These are phyloP conservation scores for Sisymbrium irio DNA, from an alignment of 345 rosid genomes.

Conservation along the genomic window DNA sequence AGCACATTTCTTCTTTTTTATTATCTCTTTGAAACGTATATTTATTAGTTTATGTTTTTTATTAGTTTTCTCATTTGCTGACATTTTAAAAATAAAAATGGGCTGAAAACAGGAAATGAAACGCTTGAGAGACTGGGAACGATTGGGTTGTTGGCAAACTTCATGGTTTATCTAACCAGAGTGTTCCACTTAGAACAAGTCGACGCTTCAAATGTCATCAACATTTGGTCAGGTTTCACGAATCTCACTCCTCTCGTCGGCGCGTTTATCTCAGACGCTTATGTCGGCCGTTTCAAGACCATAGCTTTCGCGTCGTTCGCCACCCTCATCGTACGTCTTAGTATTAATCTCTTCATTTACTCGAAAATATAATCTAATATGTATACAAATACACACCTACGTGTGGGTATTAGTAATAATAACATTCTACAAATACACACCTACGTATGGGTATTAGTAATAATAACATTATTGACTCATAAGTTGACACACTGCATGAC, in stretches of 20 bases:
- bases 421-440: no score
- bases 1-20: neutral
- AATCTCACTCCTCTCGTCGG: constrained; percentile 65
- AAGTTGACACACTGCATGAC: neutral
- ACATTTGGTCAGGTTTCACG: constrained; percentile 61
- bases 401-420: neutral
- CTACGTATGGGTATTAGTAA: no score
- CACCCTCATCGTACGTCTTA: constrained; percentile 50
- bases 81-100: neutral
- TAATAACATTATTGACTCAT: neutral
- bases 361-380: neutral
- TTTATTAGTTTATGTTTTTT: no score
- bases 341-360: neutral
- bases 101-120: constrained; percentile 52
- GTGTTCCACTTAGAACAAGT: constrained; percentile 60
- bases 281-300: constrained; percentile 54
- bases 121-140: constrained; percentile 77
- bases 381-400: neutral
- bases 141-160: constrained; percentile 52
- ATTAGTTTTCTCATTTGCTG: no score
- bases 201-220: constrained; percentile 48
- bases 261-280: constrained; percentile 61
- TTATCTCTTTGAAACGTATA: neutral
- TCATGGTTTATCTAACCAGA: constrained; percentile 61
- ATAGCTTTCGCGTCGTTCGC: constrained; percentile 52